Evolutionary conservation across 768 basidiomycete species (phyloP).

Genomic region (Galerina sulciceps): DNA sequence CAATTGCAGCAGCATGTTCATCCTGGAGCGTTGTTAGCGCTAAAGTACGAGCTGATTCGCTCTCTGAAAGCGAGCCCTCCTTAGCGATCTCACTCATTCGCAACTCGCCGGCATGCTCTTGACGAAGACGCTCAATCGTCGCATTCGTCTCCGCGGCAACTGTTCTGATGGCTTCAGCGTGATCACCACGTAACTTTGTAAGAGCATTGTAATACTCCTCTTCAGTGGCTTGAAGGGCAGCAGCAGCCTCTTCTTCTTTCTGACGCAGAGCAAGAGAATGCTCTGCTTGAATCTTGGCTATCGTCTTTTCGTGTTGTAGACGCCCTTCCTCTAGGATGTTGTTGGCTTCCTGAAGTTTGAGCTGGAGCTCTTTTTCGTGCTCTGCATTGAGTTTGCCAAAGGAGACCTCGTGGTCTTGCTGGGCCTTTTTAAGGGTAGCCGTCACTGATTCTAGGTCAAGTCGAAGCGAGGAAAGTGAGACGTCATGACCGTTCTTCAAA

Average conservation of each 20-base stretch:
- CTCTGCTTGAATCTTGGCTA: conserved; percentile 53
- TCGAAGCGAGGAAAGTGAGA: conserved; percentile 38
- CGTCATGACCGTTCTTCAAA: conserved; percentile 37
- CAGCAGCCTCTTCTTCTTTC: conserved; percentile 62
- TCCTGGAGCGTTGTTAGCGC: conserved; percentile 72
- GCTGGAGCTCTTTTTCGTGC: conserved; percentile 58
- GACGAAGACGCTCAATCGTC: conserved; percentile 69
- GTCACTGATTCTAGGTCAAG: conserved; percentile 49
- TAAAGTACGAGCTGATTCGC: conserved; percentile 65
- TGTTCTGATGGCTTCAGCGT: conserved; percentile 65
- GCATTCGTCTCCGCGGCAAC: conserved; percentile 64
- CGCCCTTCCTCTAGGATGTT: conserved; percentile 49
- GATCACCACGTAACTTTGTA: conserved; percentile 75
- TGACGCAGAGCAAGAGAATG: conserved; percentile 61
- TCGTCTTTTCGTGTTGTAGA: conserved; percentile 56
- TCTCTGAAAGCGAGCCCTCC: conserved; percentile 75
- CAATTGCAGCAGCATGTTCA: conserved; percentile 69
- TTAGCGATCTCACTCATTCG: conserved; percentile 77
- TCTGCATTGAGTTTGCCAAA: conserved; percentile 60
- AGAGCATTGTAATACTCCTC: conserved; percentile 84
- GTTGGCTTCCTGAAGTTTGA: conserved; percentile 59
- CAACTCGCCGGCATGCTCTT: conserved; percentile 77
- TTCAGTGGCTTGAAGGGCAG: conserved; percentile 67
- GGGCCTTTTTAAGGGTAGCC: conserved; percentile 46
- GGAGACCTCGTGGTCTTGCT: conserved; percentile 61